Base-by-base conservation (phyloP, 192 early-diverging fungal genomes). In the Geranomyces michiganensis region DNA sequence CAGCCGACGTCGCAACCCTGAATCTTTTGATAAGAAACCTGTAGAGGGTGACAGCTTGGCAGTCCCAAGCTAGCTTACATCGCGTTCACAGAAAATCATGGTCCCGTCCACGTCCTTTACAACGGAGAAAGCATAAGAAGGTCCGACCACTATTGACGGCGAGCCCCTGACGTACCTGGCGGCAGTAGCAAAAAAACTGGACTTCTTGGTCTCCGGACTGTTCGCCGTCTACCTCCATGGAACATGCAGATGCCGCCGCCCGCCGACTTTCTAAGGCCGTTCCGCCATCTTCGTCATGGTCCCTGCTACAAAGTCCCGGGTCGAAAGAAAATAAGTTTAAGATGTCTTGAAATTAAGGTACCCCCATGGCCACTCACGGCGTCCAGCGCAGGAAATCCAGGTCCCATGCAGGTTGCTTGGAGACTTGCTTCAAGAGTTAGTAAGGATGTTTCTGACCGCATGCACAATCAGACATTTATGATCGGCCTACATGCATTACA, bases 71-170 rank as follows among this genome's bases (percentile, higher is more conserved):
- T 46, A 14, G 21, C 62, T 64, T 41, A 64, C 62, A 12, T 41
- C 41, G 41, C 41, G 12, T 19, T 64, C 62, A 21, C 62, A 64
- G 3, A n/a, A 21, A n/a, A 64, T 64, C 62, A 64, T 33, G 33
- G 44, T 46, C 8, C 62, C 62, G 6, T 19, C 17, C 21, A 14
- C 5, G 17, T 64, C 62, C 62, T 64, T 7, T 21, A n/a, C 7
- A n/a, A 17, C 4, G 58, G 17, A 60, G 15, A 17, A 24, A 30
- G 26, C 27, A 24, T 60, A 7, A 9, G n/a, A 15, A 29, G 58
- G 6, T 9, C 29, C 9, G 29, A 7, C 8, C 8, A 60, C 27
- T 21, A 27, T 27, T 60, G 29, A 29, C 26, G 58, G 2, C 3
- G 30, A 27, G 30, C 10, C 58, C 4, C 29, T 29, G 21, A 45